Conservation (phyloP, 2,329 filamentous ascomycete genomes). For the Ramularia collo-cygni region DNA sequence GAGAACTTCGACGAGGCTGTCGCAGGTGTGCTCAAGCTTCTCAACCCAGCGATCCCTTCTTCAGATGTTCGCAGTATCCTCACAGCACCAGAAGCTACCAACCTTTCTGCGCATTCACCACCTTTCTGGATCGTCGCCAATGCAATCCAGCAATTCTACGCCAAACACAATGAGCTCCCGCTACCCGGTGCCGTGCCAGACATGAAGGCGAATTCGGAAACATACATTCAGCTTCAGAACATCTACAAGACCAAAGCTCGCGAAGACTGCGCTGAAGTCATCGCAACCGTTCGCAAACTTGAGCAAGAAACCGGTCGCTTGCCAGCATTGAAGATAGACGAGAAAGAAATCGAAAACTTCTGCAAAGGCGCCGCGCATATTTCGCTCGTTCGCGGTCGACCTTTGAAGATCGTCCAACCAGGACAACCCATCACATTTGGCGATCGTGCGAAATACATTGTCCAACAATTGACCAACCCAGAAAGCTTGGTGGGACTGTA, state of each 20-base stretch:
- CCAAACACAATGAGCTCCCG: conserved; percentile 65
- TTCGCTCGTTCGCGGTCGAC: conserved; percentile 68
- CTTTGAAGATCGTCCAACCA: conserved; percentile 43
- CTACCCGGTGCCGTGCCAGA: conserved; percentile 84
- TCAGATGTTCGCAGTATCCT: conserved; percentile 72
- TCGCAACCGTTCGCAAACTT: conserved; percentile 53
- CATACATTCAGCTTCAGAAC: conserved; percentile 85
- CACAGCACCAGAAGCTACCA: conserved; percentile 55
- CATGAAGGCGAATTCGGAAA: conserved; percentile 90
- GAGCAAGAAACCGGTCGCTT: conserved; percentile 44
- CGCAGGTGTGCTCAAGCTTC: conserved; percentile 78
- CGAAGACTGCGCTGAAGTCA: conserved; percentile 68
- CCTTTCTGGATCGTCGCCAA: conserved; percentile 86
- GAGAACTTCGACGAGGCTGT: conserved; percentile 96
- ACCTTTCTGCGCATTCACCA: conserved; percentile 43
- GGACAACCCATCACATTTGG: conserved; percentile 29
- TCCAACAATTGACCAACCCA: conserved; percentile 35
- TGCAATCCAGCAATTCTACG: conserved; percentile 71
- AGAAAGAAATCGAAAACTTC: conserved; percentile 77
- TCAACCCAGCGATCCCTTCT: conserved; percentile 62
- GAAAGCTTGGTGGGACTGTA: conserved; percentile 43
- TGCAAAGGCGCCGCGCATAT: conserved; percentile 94
- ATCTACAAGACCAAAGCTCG: conserved; percentile 88
- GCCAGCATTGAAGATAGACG: conserved; percentile 45
- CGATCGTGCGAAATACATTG: conserved; percentile 45